phyloP scores from a whole-genome alignment of 805 yeast species.

The Nakazawaea siamensis region DNA sequence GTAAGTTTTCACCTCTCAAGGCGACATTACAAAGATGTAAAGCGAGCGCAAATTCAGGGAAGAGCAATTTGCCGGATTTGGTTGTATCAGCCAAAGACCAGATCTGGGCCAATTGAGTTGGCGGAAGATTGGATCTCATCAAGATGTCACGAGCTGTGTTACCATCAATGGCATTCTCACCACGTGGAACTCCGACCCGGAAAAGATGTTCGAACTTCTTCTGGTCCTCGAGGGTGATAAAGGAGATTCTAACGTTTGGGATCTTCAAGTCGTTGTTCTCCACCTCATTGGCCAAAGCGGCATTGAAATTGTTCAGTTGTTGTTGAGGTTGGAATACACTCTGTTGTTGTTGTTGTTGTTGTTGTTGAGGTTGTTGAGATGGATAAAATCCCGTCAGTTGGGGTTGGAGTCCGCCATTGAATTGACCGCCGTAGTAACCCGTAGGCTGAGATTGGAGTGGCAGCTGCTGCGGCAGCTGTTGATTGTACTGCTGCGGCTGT shows the following conservation, averaged over 20 bases:
- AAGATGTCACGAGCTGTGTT: slow-evolving; percentile 73
- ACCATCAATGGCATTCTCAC: slow-evolving; percentile 63
- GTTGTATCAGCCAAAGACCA: slow-evolving; percentile 92
- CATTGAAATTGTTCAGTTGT: slow-evolving; percentile 17
- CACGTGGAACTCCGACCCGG: slow-evolving; percentile 63
- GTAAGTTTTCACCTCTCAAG: slow-evolving; percentile 71
- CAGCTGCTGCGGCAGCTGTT: slow-evolving; percentile 13
- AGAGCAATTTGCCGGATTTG: slow-evolving; percentile 74
- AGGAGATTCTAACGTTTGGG: slow-evolving; percentile 73
- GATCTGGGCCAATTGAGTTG: slow-evolving; percentile 70
- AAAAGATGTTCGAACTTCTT: slow-evolving; percentile 79
- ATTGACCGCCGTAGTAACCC: not conserved
- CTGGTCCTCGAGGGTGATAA: slow-evolving; percentile 81
- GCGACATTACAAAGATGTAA: slow-evolving; percentile 79
- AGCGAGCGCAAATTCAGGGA: slow-evolving; percentile 92
- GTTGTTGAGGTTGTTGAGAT: slow-evolving; percentile 11
- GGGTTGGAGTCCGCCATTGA: slow-evolving; percentile 5
- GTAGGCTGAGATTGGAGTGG: slow-evolving; percentile 22
- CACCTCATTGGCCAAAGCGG: slow-evolving; percentile 22
- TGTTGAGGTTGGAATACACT: slow-evolving; percentile 17
- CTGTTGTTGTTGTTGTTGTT: slow-evolving; percentile 24
- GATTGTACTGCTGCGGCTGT: slow-evolving; percentile 16
- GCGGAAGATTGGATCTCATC: slow-evolving; percentile 69
- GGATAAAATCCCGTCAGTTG: too few relatives aligned
- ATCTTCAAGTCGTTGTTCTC: slow-evolving; percentile 55